Percentiles rank a stretch among this genome's conserved stretches.
Evolutionary conservation across 345 rosid genomes (phyloP).

Genomic region (Trapa bicornis): DNA sequence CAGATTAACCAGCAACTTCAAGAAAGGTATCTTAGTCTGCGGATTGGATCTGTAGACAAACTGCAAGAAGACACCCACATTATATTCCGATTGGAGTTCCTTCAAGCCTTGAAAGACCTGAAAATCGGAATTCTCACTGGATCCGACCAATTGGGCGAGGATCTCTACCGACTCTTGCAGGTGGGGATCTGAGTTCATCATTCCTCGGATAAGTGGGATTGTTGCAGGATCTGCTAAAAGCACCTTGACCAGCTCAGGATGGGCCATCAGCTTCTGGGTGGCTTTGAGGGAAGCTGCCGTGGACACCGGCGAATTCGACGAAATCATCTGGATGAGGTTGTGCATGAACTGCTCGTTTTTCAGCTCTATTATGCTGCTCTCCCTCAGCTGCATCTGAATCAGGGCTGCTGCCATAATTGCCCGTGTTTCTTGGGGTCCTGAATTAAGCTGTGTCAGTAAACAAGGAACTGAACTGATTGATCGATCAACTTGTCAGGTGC

Average conservation of each 20-base stretch:
- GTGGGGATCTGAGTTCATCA: conserved; percentile 22
- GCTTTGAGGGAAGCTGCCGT: conserved; percentile 30
- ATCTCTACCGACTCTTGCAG: conserved; percentile 35
- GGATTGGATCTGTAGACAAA: conserved; percentile 16
- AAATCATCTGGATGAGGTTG: conserved; percentile 30
- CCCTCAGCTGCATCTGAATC: conserved; percentile 29
- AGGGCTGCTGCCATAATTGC: conserved; percentile 36
- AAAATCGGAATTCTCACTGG: conserved; percentile 22
- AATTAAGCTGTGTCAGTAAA: neutral
- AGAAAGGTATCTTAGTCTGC: conserved; percentile 23
- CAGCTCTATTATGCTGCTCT: conserved; percentile 19
- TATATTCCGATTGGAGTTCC: conserved; percentile 38
- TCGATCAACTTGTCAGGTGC: too few species aligned
- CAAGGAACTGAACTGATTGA: neutral
- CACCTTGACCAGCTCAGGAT: conserved; percentile 22
- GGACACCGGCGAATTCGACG: conserved; percentile 27
- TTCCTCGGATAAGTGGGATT: conserved; percentile 25
- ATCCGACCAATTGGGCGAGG: conserved; percentile 25
- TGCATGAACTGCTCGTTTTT: conserved; percentile 26
- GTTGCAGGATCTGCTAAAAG: conserved; percentile 26
- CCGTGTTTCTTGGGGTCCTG: conserved; percentile 33
- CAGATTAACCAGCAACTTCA: conserved; percentile 34
- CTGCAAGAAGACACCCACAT: conserved; percentile 27
- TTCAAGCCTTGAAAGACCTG: conserved; percentile 25
- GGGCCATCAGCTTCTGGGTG: conserved; percentile 29